Conservation (phyloP, 345 rosid genomes). For the Rhodomyrtus tomentosa region DNA sequence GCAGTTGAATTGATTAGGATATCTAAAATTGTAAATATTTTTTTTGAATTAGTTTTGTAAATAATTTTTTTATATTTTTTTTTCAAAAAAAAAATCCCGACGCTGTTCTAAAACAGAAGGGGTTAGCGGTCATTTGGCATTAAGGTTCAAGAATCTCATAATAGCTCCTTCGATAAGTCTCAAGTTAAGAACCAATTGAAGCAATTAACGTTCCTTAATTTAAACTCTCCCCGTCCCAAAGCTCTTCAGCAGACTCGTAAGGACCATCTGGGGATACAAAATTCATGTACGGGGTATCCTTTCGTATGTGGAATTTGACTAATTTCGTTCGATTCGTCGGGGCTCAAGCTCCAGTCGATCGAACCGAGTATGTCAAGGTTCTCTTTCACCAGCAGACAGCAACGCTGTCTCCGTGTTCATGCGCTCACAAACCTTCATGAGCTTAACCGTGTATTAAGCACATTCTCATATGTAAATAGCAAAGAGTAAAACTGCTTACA, state of each 20-base stretch:
- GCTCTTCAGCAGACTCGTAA: conserved; percentile 7
- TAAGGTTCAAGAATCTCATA: neutral
- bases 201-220: neutral
- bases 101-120: neutral
- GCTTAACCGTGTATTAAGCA: neutral
- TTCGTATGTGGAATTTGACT: conserved; percentile 10
- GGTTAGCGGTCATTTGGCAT: neutral
- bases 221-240: conserved; percentile 19
- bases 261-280: conserved; percentile 7
- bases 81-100: no score
- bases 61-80: no score
- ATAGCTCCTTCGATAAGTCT: neutral
- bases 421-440: no score
- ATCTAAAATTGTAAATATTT: no score
- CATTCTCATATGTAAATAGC: neutral
- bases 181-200: neutral
- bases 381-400: conserved; percentile 1
- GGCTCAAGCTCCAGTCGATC: conserved; percentile 16
- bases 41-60: no score
- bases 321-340: conserved; percentile 7
- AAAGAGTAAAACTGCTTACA: neutral
- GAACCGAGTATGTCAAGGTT: conserved; percentile 13
- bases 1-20: no score
- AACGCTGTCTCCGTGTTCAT: no score
- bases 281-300: neutral